phyloP scores from a whole-genome alignment of 495 filamentous ascomycete genomes.

The Diplogelasinospora grovesii region DNA sequence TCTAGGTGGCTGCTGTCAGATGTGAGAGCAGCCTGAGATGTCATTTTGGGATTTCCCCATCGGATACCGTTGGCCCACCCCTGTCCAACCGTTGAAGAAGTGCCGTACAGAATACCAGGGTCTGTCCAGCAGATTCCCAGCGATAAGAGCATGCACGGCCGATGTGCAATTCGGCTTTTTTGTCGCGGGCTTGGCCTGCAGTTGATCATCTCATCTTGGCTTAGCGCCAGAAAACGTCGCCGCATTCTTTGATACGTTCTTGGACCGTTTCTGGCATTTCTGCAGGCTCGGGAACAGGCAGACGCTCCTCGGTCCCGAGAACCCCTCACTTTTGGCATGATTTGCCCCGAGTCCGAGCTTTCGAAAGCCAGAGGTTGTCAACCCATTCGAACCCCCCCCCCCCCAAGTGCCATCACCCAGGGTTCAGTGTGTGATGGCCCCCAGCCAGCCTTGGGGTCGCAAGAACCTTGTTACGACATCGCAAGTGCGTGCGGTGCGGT shows the following conservation, averaged over 20 bases:
- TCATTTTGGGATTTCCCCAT: conserved; percentile 26
- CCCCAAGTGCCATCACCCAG: no score
- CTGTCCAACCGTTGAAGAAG: neutral
- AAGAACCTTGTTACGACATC: no score
- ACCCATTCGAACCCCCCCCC: no score
- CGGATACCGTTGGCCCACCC: conserved; percentile 11
- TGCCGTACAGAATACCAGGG: neutral
- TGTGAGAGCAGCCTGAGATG: conserved; percentile 1
- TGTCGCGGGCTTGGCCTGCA: conserved; percentile 1
- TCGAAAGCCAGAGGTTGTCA: no score
- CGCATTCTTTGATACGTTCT: neutral
- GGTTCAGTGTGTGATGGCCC: no score
- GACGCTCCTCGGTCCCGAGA: conserved; percentile 6
- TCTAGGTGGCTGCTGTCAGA: conserved; percentile 2
- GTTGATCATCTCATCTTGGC: conserved; percentile 5
- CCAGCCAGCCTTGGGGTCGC: neutral
- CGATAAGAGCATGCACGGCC: no score
- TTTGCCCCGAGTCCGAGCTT: no score
- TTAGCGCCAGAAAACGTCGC: neutral
- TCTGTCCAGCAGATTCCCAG: no score
- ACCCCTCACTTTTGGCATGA: neutral
- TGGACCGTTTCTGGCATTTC: neutral
- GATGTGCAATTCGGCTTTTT: no score
- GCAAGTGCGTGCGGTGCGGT: no score
- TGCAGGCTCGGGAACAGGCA: neutral